phyloP scores from a whole-genome alignment of 140 eudicot genomes.

The Oenanthe javanica region DNA sequence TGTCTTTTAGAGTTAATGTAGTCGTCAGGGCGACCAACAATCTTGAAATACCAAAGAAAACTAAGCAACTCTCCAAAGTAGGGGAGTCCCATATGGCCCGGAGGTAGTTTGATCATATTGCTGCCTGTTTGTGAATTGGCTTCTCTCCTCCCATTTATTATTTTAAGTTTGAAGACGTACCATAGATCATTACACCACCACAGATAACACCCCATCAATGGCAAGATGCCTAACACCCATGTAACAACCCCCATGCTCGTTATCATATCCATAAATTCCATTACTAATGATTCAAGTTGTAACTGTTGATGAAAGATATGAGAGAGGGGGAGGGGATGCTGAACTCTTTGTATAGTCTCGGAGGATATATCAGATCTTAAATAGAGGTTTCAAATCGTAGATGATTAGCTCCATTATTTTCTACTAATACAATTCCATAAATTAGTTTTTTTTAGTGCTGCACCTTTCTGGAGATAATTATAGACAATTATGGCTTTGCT shows the following conservation, averaged over 20 bases:
- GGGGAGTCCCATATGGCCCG: conserved; percentile 30
- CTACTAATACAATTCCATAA: not conserved
- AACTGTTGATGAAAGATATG: not conserved
- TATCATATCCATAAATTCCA: not conserved
- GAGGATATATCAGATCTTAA: not conserved
- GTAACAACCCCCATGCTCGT: not conserved
- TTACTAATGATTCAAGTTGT: not conserved
- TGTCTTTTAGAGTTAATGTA: conserved; percentile 30
- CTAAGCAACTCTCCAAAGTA: conserved; percentile 29
- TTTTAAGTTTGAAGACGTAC: conserved; percentile 9
- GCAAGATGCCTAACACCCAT: conserved; percentile 1
- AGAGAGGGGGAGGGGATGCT: not conserved
- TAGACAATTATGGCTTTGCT: too few species aligned
- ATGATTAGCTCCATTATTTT: too few species aligned
- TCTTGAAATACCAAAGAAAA: conserved; percentile 38
- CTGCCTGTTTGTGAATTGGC: not conserved
- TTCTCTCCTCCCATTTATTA: not conserved
- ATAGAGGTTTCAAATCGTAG: not conserved
- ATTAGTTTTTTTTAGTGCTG: too few species aligned
- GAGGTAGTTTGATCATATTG: conserved; percentile 24
- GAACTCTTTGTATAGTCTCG: not conserved
- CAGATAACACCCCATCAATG: conserved; percentile 18
- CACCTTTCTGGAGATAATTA: too few species aligned
- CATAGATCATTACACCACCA: conserved; percentile 37
- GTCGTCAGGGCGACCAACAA: conserved; percentile 28